phyloP scores from a whole-genome alignment of 1,284 basidiomycete genomes.

The Ceratobasidium papillatum region DNA sequence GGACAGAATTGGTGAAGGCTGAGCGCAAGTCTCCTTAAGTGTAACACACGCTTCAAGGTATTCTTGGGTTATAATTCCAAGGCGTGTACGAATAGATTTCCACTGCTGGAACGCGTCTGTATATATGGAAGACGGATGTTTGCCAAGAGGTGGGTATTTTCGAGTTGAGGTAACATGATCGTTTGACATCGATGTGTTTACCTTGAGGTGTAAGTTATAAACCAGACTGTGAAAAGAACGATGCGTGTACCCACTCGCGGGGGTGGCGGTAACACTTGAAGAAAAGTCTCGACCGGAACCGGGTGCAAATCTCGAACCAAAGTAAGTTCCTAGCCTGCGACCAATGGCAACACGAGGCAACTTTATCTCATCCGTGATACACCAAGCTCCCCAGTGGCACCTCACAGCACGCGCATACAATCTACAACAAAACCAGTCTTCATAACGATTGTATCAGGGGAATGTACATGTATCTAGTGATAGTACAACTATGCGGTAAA shows the following conservation, averaged over 20 bases:
- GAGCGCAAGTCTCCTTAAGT: background rate
- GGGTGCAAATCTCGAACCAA: too few species aligned
- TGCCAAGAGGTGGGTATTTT: background rate
- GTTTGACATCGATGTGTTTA: background rate
- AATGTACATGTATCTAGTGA: constrained; percentile 12
- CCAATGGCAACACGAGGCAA: too few species aligned
- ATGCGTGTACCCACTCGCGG: too few species aligned
- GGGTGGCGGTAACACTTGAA: too few species aligned
- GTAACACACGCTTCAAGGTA: background rate
- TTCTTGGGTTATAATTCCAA: background rate
- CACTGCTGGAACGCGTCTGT: background rate
- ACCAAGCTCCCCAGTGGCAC: too few species aligned
- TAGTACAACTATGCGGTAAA: background rate
- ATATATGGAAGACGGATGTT: background rate
- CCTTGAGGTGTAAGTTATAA: background rate
- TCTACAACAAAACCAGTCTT: background rate
- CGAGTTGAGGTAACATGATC: background rate
- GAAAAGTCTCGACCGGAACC: too few species aligned
- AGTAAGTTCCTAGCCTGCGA: too few species aligned
- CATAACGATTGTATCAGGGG: background rate
- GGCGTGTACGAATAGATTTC: background rate
- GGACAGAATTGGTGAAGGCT: background rate
- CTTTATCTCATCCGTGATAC: too few species aligned
- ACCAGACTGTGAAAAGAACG: too few species aligned
- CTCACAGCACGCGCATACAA: background rate